Evolutionary conservation across 352 stramenopile genomes (phyloP).

Genomic region (Phytophthora boehmeriae): DNA sequence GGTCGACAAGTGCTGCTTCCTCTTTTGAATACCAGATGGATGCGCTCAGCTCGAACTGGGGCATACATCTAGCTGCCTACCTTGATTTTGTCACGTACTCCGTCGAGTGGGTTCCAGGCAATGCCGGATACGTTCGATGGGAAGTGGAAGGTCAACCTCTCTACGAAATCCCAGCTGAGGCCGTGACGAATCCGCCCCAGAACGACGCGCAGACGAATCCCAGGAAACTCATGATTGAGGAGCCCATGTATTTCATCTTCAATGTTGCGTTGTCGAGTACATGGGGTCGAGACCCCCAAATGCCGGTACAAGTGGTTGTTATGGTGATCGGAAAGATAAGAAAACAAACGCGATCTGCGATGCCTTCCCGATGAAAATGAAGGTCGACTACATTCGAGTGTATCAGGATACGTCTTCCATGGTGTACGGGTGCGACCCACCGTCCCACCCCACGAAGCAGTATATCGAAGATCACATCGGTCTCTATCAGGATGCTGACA

Average conservation of each 20-base stretch:
- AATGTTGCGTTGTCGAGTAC: neutral
- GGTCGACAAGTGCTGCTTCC: neutral
- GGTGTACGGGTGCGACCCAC: slow-evolving; percentile 48
- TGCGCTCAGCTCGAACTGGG: neutral
- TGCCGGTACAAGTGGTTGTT: slow-evolving; percentile 15
- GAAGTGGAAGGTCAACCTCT: neutral
- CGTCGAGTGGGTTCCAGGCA: neutral
- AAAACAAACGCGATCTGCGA: slow-evolving; percentile 54
- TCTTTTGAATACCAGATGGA: neutral
- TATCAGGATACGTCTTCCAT: slow-evolving; percentile 44
- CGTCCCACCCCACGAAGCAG: slow-evolving; percentile 50
- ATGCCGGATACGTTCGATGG: neutral
- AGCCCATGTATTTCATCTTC: slow-evolving; percentile 3
- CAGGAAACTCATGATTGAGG: neutral
- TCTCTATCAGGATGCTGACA: slow-evolving; percentile 44
- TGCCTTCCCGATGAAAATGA: slow-evolving; percentile 67
- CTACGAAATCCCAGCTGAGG: neutral
- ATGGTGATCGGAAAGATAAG: slow-evolving; percentile 30
- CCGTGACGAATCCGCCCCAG: neutral
- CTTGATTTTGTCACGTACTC: neutral
- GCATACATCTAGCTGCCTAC: neutral
- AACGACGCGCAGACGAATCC: neutral
- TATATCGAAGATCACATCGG: slow-evolving; percentile 60
- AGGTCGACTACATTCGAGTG: slow-evolving; percentile 29
- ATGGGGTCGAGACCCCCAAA: neutral